These are phyloP conservation scores for Paraglomus occultum DNA, from an alignment of 192 early-diverging fungal genomes.

Conservation along the genomic window DNA sequence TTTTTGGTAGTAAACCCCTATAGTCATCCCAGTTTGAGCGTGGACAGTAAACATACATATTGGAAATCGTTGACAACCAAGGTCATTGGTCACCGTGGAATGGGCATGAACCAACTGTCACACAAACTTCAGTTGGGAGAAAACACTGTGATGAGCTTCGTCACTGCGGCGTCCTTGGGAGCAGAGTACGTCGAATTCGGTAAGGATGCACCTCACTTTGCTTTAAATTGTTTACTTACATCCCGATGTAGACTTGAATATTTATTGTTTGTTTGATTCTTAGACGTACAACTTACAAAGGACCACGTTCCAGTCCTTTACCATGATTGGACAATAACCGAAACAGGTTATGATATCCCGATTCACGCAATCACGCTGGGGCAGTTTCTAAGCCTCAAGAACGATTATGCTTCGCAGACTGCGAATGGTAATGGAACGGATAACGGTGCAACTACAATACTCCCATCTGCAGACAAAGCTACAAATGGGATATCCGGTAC, in stretches of 20 bases:
- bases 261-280: background rate
- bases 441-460: background rate
- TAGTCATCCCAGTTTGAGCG: constrained; percentile 53
- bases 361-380: constrained; percentile 64
- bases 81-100: constrained; percentile 89
- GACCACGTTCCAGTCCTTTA: constrained; percentile 86
- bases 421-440: background rate
- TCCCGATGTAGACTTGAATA: background rate
- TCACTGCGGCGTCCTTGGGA: constrained; percentile 78
- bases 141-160: constrained; percentile 87
- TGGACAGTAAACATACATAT: constrained; percentile 54
- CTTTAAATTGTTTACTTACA: too few relatives aligned
- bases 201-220: constrained; percentile 26
- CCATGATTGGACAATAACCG: constrained; percentile 87
- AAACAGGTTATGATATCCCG: constrained; percentile 67
- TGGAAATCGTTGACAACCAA: constrained; percentile 60
- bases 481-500: background rate
- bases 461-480: background rate
- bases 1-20: constrained; percentile 66
- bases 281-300: constrained; percentile 91
- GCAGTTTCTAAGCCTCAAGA: constrained; percentile 57
- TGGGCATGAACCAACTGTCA: constrained; percentile 74
- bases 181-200: constrained; percentile 91
- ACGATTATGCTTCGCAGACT: background rate
- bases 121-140: constrained; percentile 80